Evolutionary conservation across 2,329 filamentous ascomycete genomes (phyloP).

Genomic region (Thelonectria discophora): DNA sequence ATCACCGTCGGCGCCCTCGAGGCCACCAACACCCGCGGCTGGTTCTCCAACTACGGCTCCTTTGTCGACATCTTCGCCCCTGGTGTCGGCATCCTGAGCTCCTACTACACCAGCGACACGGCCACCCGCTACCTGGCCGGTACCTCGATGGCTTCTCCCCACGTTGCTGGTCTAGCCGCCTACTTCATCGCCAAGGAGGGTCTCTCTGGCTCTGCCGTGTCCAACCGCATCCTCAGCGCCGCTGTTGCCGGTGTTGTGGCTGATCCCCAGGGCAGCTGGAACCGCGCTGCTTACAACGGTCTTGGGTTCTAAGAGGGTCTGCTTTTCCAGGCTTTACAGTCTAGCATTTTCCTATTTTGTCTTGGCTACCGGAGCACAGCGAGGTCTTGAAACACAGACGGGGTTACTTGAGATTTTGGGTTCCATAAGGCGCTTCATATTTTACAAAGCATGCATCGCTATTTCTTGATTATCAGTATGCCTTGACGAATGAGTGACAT

Average conservation of each 20-base stretch:
- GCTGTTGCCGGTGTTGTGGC: not conserved
- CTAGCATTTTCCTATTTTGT: too few species aligned
- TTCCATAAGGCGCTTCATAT: too few species aligned
- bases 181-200: constrained; percentile 57
- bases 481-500: too few species aligned
- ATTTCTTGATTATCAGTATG: too few species aligned
- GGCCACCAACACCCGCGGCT: constrained; percentile 44
- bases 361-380: too few species aligned
- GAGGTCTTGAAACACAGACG: too few species aligned
- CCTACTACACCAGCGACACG: constrained; percentile 44
- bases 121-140: constrained; percentile 54
- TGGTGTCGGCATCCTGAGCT: constrained; percentile 52
- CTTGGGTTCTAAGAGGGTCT: not conserved
- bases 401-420: too few species aligned
- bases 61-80: constrained; percentile 57
- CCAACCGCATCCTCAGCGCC: constrained; percentile 18
- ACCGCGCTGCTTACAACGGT: constrained; percentile 21
- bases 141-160: constrained; percentile 63
- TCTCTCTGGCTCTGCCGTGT: constrained; percentile 14
- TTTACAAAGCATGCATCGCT: too few species aligned
- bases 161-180: constrained; percentile 61
- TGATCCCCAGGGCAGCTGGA: not conserved
- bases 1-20: constrained; percentile 47
- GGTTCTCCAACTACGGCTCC: constrained; percentile 58
- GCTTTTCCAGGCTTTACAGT: too few species aligned